These are phyloP conservation scores for Clarireedia sp. DNA, from an alignment of 2,329 filamentous ascomycete genomes.

Conservation along the genomic window DNA sequence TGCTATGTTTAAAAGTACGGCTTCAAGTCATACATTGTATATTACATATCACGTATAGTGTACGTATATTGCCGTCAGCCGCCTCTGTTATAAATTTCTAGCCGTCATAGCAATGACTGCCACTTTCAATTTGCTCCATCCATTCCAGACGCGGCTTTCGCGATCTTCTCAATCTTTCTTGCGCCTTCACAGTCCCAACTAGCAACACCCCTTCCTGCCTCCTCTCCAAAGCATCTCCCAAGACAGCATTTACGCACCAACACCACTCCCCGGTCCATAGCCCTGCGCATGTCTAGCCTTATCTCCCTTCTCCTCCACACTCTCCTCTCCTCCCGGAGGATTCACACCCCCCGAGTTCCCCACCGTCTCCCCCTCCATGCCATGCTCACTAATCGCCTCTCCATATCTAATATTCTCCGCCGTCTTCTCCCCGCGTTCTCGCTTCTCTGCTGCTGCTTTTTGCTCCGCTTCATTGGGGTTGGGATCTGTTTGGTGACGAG, in stretches of 20 bases:
- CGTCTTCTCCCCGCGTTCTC: slow-evolving; percentile 35
- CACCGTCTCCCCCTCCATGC: slow-evolving; percentile 45
- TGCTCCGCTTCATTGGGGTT: slow-evolving; percentile 5
- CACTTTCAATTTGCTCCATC: too few species aligned
- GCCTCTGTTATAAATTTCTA: too few species aligned
- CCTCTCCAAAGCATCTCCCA: background rate
- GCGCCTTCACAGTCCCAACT: background rate
- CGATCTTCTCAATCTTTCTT: too few species aligned
- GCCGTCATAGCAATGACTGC: too few species aligned
- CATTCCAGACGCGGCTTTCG: too few species aligned
- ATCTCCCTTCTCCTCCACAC: slow-evolving; percentile 34
- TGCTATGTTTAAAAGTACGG: too few species aligned
- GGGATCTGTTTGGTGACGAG: slow-evolving; percentile 5
- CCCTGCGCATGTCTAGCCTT: slow-evolving; percentile 36
- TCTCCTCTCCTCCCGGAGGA: slow-evolving; percentile 14
- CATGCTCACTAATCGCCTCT: slow-evolving; percentile 46
- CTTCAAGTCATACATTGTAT: too few species aligned
- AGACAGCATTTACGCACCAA: slow-evolving; percentile 47
- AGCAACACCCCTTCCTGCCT: too few species aligned
- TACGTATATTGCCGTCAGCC: too few species aligned
- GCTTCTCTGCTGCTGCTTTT: slow-evolving; percentile 17
- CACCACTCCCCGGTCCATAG: slow-evolving; percentile 47
- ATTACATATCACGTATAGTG: too few species aligned
- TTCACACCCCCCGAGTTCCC: slow-evolving; percentile 20
- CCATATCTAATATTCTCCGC: slow-evolving; percentile 48